Evolutionary conservation across 148 eudicot species (phyloP), one percentile per base, ranked within the genome.

Genomic region (Camellia japonica): DNA sequence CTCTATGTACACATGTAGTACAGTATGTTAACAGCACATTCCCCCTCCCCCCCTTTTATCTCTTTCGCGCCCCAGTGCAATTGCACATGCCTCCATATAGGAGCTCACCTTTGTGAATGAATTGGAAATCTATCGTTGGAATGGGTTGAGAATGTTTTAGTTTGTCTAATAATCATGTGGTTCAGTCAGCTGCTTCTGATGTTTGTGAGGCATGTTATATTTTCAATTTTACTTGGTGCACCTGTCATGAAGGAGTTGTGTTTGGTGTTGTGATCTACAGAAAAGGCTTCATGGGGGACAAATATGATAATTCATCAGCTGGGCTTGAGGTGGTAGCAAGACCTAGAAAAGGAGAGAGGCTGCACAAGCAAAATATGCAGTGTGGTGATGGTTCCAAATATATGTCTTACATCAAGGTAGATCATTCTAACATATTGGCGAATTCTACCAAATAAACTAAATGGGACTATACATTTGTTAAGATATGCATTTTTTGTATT

Each of bases 401-500:
- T 78, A 94, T 96, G 99, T 92, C 99, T 42, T 96, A 96, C 79
- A 90, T 96, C 74, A 96, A 92, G 99, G 99, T 96, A 56, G 49
- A 78, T 74, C 14, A 75, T 56, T 30, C 47, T 41, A 19, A 65
- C 30, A 44, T 46, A 49, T 42, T 52, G 8, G 5, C 63, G 10
- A 61, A 16, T 47, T 79, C 7, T 61, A 83, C 4, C 19, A 59
- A n/a, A 18, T n/a, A 67, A 0, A 14, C 44, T 41, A 9, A 14
- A 12, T 12, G 42, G 23, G n/a, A 65, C 75, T 19, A 7, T 8
- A 15, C 30, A 68, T 46, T 5, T 60, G 38, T 30, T 30, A 30
- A 30, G 38, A 30, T 30, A 30, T 30, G 38, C 38, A 30, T 30
- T 30, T 30, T 30, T 30, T 30, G 38, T 30, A 30, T 30, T 30